Evolutionary conservation across 345 rosid species (phyloP).

Genomic region (Leavenworthia alabamica): DNA sequence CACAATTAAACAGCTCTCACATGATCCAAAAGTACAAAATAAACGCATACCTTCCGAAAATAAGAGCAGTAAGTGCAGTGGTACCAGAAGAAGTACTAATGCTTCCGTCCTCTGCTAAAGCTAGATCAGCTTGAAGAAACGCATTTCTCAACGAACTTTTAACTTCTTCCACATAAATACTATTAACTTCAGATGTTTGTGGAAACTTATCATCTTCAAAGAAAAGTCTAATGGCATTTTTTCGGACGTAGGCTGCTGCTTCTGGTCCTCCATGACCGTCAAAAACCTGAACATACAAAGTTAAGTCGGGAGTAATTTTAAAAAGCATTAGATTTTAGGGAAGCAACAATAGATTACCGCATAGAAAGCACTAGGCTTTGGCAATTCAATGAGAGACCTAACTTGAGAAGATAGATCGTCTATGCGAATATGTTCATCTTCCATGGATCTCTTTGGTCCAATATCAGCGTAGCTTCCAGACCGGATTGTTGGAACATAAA

Average conservation of each 20-base stretch:
- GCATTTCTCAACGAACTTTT: constrained; percentile 50
- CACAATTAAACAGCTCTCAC: not conserved
- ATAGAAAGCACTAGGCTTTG: constrained; percentile 74
- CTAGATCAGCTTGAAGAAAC: constrained; percentile 65
- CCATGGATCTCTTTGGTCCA: constrained; percentile 63
- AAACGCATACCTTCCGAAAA: constrained; percentile 24
- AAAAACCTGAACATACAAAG: constrained; percentile 37
- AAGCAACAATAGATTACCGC: constrained; percentile 37
- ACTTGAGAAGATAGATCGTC: constrained; percentile 67
- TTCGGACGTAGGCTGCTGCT: constrained; percentile 67
- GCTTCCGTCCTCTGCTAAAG: constrained; percentile 58
- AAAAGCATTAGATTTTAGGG: not conserved
- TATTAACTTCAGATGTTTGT: constrained; percentile 43
- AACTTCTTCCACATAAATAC: constrained; percentile 50
- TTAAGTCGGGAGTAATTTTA: not conserved
- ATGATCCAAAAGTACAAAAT: not conserved
- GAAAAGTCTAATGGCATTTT: constrained; percentile 61
- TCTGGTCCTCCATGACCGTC: constrained; percentile 94
- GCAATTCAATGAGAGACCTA: constrained; percentile 47
- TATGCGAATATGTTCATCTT: constrained; percentile 76
- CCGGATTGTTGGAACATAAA: constrained; percentile 52
- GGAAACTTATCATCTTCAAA: constrained; percentile 60
- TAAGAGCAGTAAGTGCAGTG: constrained; percentile 67
- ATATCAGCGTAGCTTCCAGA: constrained; percentile 80
- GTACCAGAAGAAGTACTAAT: constrained; percentile 76